Conservation (phyloP, 1,139 yeast genomes). For the Pichia sp. region DNA sequence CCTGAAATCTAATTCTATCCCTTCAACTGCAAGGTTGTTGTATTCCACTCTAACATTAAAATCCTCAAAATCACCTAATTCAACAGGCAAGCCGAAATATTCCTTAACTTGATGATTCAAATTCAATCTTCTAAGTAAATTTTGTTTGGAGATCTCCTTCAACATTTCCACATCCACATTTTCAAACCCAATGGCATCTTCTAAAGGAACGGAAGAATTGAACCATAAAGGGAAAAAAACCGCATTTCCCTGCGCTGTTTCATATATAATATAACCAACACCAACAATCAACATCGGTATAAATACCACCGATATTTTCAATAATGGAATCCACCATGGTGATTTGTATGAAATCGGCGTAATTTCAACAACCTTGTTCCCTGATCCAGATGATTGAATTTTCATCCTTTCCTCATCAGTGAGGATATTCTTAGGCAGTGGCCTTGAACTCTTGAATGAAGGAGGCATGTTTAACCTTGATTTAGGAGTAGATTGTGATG, state of each 20-base stretch:
- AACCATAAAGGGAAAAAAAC: conserved; percentile 24
- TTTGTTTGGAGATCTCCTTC: conserved; percentile 16
- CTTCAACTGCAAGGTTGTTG: conserved; percentile 21
- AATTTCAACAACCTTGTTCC: neutral
- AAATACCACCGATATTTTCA: conserved; percentile 10
- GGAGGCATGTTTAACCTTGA: conserved; percentile 11
- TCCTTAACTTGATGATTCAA: conserved; percentile 21
- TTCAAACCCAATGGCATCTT: conserved; percentile 19
- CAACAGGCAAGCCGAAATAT: conserved; percentile 23
- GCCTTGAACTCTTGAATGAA: conserved; percentile 10
- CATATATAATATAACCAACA: conserved; percentile 21
- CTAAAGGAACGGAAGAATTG: conserved; percentile 21
- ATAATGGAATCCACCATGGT: conserved; percentile 13
- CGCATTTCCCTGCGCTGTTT: conserved; percentile 20
- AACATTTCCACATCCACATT: conserved; percentile 21
- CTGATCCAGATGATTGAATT: conserved; percentile 1
- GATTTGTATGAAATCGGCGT: conserved; percentile 5
- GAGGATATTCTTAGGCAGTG: conserved; percentile 10
- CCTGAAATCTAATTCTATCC: conserved; percentile 23
- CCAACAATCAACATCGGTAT: conserved; percentile 12
- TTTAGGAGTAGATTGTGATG: no score
- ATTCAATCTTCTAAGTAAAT: conserved; percentile 20
- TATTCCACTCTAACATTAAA: conserved; percentile 23
- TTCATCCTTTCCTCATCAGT: conserved; percentile 8
- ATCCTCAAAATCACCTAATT: conserved; percentile 19